Base-by-base conservation (phyloP, 495 filamentous ascomycete species). In the Terfezia claveryi region DNA sequence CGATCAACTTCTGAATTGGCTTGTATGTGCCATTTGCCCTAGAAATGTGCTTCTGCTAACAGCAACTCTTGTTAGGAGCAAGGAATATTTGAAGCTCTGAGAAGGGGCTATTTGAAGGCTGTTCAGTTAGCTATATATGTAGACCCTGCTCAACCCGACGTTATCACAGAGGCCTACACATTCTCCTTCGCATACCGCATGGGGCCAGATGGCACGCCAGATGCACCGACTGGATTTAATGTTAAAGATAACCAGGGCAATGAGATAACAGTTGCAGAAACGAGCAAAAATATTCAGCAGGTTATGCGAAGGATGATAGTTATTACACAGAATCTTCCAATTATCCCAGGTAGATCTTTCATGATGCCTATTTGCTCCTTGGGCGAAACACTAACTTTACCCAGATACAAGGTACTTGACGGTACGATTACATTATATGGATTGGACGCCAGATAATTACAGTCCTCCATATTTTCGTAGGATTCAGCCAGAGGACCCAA, bases 1-100 rank as follows among this genome's bases (percentile, higher is more conserved):
- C 23, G 66, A 67, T 51, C 55, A 57, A 23, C 58, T 67, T 46
- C 54, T 67, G 7, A 59, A 68, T 55, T 67, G 60, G 61, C 58
- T 68, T 17, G 66, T 32, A 4, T 32, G 27, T 32, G 20, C 27
- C 4, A 32, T 32, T 5, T 32, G 27, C 7, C 20, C 7, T 32
- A 0, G 27, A 32, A 32, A 32, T 32, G 27, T 32, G 27, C 27
- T 32, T 32, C 27, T 32, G 27, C 7, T 32, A 32, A 32, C 27
- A 32, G 1, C 1, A 32, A 1, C 4, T 32, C 27, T 32, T 7
- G 27, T 32, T 32, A 32, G 27, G 27, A 64, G 54, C 56, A 49
- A 27, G 61, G 64, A 5, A 61, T 67, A 20, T 61, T 65, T 44
- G 56, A 61, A 53, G 65, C 59, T 37, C 51, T 62, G 36, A 55